Conservation (phyloP, 495 filamentous ascomycete genomes). For the Podospora fimiseda region DNA sequence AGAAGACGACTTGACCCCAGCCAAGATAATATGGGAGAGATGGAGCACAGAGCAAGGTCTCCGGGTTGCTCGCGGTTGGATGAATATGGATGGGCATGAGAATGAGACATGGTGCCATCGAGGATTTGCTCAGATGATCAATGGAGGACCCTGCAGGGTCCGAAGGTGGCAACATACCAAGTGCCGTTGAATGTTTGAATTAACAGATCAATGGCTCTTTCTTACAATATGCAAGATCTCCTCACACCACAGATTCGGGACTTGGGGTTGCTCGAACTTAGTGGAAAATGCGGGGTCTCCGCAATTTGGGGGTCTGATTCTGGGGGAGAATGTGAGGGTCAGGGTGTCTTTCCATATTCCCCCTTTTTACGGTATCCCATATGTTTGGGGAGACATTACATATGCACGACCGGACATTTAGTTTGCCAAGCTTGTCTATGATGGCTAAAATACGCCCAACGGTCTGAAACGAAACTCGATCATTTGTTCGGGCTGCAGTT, state of each 20-base stretch:
- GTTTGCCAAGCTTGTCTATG: constrained; percentile 24
- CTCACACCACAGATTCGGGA: neutral
- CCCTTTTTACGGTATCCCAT: neutral
- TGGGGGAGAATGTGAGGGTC: neutral
- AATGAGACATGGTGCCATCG: constrained; percentile 9
- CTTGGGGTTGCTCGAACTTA: neutral
- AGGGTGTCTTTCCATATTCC: neutral
- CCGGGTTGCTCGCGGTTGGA: constrained; percentile 15
- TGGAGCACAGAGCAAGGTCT: constrained; percentile 8
- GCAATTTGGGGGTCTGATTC: neutral
- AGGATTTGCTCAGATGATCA: constrained; percentile 6
- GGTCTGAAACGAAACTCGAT: constrained; percentile 12
- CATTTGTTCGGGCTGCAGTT: constrained; percentile 2
- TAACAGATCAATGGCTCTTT: neutral
- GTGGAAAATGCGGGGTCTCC: neutral
- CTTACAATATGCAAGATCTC: neutral
- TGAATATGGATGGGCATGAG: constrained; percentile 7
- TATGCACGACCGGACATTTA: no score
- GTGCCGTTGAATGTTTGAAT: neutral
- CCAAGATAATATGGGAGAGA: constrained; percentile 20
- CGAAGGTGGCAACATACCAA: constrained; percentile 1
- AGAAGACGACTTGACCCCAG: constrained; percentile 12
- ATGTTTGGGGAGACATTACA: no score
- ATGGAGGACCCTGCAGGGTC: neutral
- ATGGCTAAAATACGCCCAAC: constrained; percentile 23